Conservation (phyloP, 23 red algal genomes). For the Gracilaria gracilis region DNA sequence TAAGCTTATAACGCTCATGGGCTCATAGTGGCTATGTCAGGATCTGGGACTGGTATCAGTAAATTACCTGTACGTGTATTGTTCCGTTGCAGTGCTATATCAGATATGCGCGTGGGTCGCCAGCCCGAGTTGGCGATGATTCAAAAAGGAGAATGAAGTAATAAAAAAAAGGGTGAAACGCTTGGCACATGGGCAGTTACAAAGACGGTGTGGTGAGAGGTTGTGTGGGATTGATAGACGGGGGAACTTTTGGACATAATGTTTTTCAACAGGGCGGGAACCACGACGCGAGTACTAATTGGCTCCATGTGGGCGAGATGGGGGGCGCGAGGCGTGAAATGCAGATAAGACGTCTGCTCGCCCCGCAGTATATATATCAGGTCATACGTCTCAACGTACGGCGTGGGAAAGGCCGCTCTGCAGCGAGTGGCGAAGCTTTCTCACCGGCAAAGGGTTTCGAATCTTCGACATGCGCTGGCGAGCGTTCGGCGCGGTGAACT, state of each 20-base stretch:
- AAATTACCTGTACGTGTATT: no score
- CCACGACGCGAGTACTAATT: slow-evolving; percentile 10
- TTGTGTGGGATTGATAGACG: no score
- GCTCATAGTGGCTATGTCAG: no score
- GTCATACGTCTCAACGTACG: neutral
- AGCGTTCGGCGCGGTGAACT: no score
- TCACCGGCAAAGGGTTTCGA: no score
- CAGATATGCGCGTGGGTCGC: neutral
- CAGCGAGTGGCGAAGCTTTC: no score
- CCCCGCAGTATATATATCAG: neutral
- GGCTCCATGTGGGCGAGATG: neutral
- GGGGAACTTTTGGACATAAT: neutral
- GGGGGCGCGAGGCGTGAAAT: neutral
- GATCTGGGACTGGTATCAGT: no score
- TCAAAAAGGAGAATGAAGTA: neutral
- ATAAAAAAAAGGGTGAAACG: no score
- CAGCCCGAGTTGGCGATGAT: neutral
- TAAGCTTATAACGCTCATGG: neutral
- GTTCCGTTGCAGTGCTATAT: neutral
- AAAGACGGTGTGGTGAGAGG: no score
- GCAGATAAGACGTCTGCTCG: neutral
- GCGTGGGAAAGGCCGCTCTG: no score
- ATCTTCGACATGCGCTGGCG: no score
- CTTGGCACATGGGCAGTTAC: neutral
- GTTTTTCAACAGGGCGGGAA: neutral